Conservation (phyloP, 2,329 filamentous ascomycete species). For the Alternaria ventricosa region DNA sequence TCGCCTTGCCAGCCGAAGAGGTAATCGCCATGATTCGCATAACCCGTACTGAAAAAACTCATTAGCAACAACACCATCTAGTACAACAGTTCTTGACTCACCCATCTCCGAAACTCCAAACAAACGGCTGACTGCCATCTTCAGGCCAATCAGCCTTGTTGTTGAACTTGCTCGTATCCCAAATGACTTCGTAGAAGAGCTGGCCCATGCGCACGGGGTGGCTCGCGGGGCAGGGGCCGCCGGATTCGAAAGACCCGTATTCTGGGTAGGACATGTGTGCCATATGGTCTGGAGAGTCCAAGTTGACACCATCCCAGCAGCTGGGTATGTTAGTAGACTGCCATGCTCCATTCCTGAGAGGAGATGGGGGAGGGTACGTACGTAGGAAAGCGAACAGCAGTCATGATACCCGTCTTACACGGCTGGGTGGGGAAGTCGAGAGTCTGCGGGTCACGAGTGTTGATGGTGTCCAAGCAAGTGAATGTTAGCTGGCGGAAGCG, state of each 20-base stretch:
- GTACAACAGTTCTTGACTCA: neutral
- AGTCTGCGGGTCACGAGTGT: conserved; percentile 51
- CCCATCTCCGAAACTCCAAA: conserved; percentile 47
- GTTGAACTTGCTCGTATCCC: conserved; percentile 47
- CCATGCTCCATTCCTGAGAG: neutral
- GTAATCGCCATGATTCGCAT: conserved; percentile 61
- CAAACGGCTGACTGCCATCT: conserved; percentile 42
- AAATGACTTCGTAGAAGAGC: conserved; percentile 35
- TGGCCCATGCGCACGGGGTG: conserved; percentile 52
- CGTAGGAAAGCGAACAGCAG: conserved; percentile 50
- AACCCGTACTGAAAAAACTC: conserved; percentile 42
- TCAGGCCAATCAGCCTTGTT: conserved; percentile 29
- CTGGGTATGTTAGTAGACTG: conserved; percentile 1
- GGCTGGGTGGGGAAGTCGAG: conserved; percentile 49
- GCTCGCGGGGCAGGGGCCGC: conserved; percentile 57
- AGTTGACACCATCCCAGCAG: conserved; percentile 33
- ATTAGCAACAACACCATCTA: neutral
- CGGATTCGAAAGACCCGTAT: conserved; percentile 30
- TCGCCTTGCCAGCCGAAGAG: conserved; percentile 60
- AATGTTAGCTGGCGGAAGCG: conserved; percentile 55
- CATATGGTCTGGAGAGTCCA: conserved; percentile 45
- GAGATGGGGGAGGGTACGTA: conserved; percentile 1
- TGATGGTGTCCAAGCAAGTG: conserved; percentile 51
- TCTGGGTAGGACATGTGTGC: conserved; percentile 30
- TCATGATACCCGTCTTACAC: conserved; percentile 54